Base-by-base conservation (phyloP, 768 basidiomycete genomes). In the Tulasnella calospora region DNA sequence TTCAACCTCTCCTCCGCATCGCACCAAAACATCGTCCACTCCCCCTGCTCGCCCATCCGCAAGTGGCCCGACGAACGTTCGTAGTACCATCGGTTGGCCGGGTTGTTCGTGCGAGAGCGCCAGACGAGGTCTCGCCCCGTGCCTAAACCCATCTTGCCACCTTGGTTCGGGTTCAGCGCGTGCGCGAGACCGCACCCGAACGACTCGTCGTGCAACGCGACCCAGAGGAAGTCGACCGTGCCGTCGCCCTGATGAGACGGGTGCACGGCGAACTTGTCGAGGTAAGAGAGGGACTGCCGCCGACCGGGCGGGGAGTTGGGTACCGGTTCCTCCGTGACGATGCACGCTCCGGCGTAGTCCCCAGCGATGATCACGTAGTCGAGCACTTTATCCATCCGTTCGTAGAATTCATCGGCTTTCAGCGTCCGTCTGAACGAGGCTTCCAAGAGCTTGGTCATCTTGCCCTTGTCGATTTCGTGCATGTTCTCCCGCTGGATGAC, bases 41-140 rank as follows among this genome's bases (percentile, higher is more conserved):
- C 86, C 15, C 92, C 92, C 51, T 73, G 73, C 41, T 80, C 74
- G 71, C 79, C 82, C 87, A 92, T 89, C 80, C 94, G 89, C 51
- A 95, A 80, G 85, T 98, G 96, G 27, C 98, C 98, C 27, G 92
- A 92, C 83, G 92, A 94, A 44, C 98, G 91, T 82, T 99, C 98
- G 81, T 95, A 98, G 85, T 99, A 99, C 98, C 98, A 99, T 85
- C 96, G 97, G 86, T 99, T 99, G 78, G 99, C 91, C 0, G 96
- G 96, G 84, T 99, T 99, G 85, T 98, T 89, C 9, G 92, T 88
- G 76, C 98, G 89, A 83, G 92, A 93, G 70, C 98, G 90, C 98
- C 98, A 99, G 51, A 99, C 95, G 79, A 99, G 88, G 83, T 99
- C 98, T 67, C 91, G 88, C n/a, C 96, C 96, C 83, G 92, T 90